Percentiles rank a stretch among this genome's conserved stretches.
Conservation (phyloP, 495 filamentous ascomycete species). For the Neurospora hispaniola region DNA sequence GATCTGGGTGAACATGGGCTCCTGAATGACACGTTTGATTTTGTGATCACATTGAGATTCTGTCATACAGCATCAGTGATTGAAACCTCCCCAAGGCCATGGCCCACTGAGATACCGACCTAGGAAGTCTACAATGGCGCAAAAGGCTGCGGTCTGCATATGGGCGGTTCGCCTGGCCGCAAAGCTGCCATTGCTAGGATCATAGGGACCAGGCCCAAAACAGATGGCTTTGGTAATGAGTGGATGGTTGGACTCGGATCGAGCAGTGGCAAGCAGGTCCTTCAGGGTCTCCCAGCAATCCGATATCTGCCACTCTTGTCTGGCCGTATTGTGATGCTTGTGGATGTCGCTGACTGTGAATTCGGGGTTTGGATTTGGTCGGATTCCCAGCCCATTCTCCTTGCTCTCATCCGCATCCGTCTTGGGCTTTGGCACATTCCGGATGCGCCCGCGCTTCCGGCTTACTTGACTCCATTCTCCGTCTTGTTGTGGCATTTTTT, state of each 20-base stretch:
- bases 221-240: slow-evolving; percentile 30
- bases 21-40: slow-evolving; percentile 50
- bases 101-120: slow-evolving; percentile 12
- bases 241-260: slow-evolving; percentile 4
- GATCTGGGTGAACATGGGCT: slow-evolving; percentile 54
- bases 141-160: slow-evolving; percentile 53
- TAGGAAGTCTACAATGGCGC: slow-evolving; percentile 37
- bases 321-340: slow-evolving; percentile 11
- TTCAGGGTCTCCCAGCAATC: slow-evolving; percentile 14
- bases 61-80: slow-evolving; percentile 4
- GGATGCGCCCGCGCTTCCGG: slow-evolving; percentile 18
- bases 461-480: slow-evolving; percentile 19
- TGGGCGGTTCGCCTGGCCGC: slow-evolving; percentile 24
- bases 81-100: background rate
- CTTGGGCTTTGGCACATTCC: slow-evolving; percentile 2
- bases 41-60: slow-evolving; percentile 8
- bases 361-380: slow-evolving; percentile 20
- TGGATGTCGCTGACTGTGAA: slow-evolving; percentile 14
- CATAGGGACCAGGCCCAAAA: slow-evolving; percentile 34
- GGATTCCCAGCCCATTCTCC: background rate
- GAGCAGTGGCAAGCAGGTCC: slow-evolving; percentile 3
- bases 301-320: slow-evolving; percentile 8
- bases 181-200: slow-evolving; percentile 28
- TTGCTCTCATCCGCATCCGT: background rate
- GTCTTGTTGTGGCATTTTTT: slow-evolving; percentile 5